phyloP scores from a whole-genome alignment of 805 yeast genomes.

The Suhomyces vadensis region DNA sequence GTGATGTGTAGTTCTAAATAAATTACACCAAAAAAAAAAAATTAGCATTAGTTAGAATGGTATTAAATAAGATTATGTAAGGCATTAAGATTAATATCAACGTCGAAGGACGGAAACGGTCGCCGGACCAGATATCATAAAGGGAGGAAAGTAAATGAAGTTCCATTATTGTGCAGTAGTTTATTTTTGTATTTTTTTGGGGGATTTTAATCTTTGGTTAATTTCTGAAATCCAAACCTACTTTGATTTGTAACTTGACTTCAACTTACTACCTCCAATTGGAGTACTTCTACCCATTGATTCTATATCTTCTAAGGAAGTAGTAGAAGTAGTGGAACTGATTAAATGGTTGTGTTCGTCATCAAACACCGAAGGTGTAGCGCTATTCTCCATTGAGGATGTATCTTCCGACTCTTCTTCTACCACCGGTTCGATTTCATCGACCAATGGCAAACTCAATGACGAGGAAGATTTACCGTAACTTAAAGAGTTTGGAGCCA shows the following conservation, averaged over 20 bases:
- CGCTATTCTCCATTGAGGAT: conserved; percentile 36
- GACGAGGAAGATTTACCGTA: conserved; percentile 16
- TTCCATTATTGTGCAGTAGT: not conserved
- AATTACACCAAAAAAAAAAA: not conserved
- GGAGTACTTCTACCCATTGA: conserved; percentile 4
- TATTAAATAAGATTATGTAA: not conserved
- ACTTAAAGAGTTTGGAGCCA: conserved; percentile 14
- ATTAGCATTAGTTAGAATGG: conserved; percentile 1
- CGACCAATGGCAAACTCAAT: conserved; percentile 5
- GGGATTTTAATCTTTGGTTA: not conserved
- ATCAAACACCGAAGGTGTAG: conserved; percentile 43
- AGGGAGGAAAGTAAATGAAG: not conserved
- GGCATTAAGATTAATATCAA: conserved; percentile 1
- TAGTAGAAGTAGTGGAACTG: conserved; percentile 34
- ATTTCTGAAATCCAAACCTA: not conserved
- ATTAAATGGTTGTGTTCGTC: conserved; percentile 22
- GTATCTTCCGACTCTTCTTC: conserved; percentile 14
- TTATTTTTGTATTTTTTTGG: not conserved
- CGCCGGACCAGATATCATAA: conserved; percentile 1
- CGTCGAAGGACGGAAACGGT: not conserved
- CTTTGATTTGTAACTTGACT: conserved; percentile 4
- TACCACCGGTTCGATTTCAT: not conserved
- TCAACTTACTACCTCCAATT: conserved; percentile 1
- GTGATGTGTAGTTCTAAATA: too few relatives aligned
- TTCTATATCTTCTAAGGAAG: conserved; percentile 36